Conservation (phyloP, 2,329 filamentous ascomycete species). For the Cladosporium sp. region DNA sequence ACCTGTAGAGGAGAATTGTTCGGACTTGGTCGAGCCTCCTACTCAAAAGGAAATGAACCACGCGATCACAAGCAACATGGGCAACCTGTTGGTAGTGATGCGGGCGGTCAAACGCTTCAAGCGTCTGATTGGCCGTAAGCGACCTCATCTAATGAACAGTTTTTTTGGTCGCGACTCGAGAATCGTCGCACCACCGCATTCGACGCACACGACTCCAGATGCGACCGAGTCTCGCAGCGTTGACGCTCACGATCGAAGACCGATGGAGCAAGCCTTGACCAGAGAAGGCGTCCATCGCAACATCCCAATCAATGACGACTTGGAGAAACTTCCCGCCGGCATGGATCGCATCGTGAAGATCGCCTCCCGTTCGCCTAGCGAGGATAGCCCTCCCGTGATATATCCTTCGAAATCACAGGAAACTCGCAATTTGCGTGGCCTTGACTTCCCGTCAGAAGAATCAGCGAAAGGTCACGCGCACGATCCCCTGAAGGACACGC, state of each 20-base stretch:
- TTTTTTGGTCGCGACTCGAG: slow-evolving; percentile 60
- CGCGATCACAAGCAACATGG: slow-evolving; percentile 88
- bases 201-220: slow-evolving; percentile 43
- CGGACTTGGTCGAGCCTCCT: slow-evolving; percentile 74
- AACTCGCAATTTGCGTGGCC: slow-evolving; percentile 24
- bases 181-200: slow-evolving; percentile 59
- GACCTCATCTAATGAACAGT: slow-evolving; percentile 56
- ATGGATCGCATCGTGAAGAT: slow-evolving; percentile 21
- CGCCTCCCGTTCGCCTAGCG: not conserved
- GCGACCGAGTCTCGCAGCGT: slow-evolving; percentile 47
- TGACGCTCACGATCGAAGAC: slow-evolving; percentile 52
- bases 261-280: slow-evolving; percentile 52
- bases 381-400: slow-evolving; percentile 1
- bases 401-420: slow-evolving; percentile 9
- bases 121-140: slow-evolving; percentile 61
- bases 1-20: slow-evolving; percentile 81
- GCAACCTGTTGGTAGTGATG: slow-evolving; percentile 82
- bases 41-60: slow-evolving; percentile 88
- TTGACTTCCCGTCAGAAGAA: slow-evolving; percentile 36
- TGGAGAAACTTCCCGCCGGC: slow-evolving; percentile 29
- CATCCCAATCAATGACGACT: slow-evolving; percentile 36
- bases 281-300: slow-evolving; percentile 56
- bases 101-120: slow-evolving; percentile 92
- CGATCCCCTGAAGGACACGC: slow-evolving; percentile 63
- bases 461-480: slow-evolving; percentile 62